These are phyloP conservation scores for Diaporthe citri DNA, from an alignment of 2,329 filamentous ascomycete genomes.

Conservation along the genomic window DNA sequence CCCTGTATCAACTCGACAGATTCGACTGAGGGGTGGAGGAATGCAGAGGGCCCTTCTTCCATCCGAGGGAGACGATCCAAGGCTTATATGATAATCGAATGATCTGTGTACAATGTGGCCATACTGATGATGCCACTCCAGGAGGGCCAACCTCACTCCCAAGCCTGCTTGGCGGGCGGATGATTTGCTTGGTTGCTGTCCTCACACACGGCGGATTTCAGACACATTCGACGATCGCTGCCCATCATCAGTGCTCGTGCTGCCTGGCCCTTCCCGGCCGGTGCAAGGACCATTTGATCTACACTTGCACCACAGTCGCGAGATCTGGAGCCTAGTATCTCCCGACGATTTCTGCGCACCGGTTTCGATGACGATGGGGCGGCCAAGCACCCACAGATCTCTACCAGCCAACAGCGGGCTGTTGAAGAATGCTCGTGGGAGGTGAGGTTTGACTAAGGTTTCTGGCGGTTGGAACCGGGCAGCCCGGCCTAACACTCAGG, in stretches of 20 bases:
- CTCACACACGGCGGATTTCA: slow-evolving; percentile 27
- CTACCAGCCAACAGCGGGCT: slow-evolving; percentile 13
- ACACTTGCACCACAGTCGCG: slow-evolving; percentile 18
- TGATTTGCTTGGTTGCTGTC: slow-evolving; percentile 13
- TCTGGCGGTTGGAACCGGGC: slow-evolving; percentile 22
- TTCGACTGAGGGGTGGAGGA: not conserved
- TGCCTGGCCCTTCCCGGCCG: not conserved
- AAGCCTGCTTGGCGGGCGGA: slow-evolving; percentile 25
- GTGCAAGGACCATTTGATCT: slow-evolving; percentile 3
- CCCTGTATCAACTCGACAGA: slow-evolving; percentile 20
- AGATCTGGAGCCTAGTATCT: not conserved
- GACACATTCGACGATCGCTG: slow-evolving; percentile 18
- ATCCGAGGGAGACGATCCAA: slow-evolving; percentile 17
- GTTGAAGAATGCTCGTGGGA: not conserved
- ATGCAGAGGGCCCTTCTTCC: not conserved
- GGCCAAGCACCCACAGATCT: slow-evolving; percentile 1
- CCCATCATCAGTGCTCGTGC: not conserved
- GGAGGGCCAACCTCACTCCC: not conserved
- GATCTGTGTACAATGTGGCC: slow-evolving; percentile 24
- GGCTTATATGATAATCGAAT: slow-evolving; percentile 35
- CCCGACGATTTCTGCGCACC: not conserved
- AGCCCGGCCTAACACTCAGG: slow-evolving; percentile 16
- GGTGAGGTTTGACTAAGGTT: slow-evolving; percentile 26
- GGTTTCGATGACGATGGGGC: slow-evolving; percentile 13
- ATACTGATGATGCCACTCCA: slow-evolving; percentile 25